Evolutionary conservation across 225 moss, liverwort and hornwort species (phyloP).

Genomic region (Neckera pumila): DNA sequence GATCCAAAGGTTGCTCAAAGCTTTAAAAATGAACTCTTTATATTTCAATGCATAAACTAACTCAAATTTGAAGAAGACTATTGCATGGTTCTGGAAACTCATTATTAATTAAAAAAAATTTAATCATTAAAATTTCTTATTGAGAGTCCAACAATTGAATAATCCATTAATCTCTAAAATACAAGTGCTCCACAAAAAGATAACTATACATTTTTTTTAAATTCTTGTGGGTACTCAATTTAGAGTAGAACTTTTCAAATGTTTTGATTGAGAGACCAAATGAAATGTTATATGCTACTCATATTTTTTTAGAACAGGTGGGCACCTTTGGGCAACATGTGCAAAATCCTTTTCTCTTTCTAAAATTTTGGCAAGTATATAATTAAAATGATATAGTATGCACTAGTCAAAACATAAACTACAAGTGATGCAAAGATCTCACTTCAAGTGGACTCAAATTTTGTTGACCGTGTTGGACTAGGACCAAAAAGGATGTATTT

Average conservation of each 20-base stretch:
- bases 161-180: neutral
- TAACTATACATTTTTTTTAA: neutral
- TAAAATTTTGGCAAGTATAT: too few species aligned
- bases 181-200: neutral
- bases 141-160: neutral
- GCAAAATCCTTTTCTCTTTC: too few species aligned
- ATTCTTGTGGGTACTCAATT: neutral
- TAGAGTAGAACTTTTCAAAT: neutral
- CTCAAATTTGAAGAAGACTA: neutral
- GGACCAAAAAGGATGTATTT: too few species aligned
- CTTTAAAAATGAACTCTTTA: too few species aligned
- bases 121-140: neutral
- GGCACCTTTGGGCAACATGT: too few species aligned
- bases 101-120: neutral
- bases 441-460: neutral
- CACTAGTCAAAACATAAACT: neutral
- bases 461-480: neutral
- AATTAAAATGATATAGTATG: too few species aligned
- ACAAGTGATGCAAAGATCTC: neutral
- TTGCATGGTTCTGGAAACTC: neutral
- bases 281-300: too few species aligned
- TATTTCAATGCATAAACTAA: neutral
- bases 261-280: too few species aligned
- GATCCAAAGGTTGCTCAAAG: neutral
- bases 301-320: too few species aligned